Percentiles rank a stretch among this genome's conserved stretches.
Conservation (phyloP, 805 yeast genomes). For the Lachancea dasiensis region DNA sequence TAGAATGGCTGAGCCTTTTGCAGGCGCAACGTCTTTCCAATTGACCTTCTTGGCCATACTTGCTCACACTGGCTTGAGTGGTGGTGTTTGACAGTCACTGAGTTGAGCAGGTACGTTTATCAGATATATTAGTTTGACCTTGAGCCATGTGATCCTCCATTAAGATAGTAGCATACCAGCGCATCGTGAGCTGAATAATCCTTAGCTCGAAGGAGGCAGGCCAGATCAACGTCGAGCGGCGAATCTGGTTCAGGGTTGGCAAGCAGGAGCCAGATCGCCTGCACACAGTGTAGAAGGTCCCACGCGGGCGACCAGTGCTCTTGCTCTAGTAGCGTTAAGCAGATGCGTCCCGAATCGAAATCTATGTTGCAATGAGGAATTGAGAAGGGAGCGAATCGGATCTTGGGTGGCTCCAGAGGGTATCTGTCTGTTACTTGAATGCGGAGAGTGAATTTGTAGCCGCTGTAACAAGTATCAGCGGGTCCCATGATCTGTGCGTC, state of each 20-base stretch:
- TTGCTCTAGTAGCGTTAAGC: slow-evolving; percentile 55
- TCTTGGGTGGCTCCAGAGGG: slow-evolving; percentile 55
- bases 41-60: slow-evolving; percentile 6
- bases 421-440: slow-evolving; percentile 44
- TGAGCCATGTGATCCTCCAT: slow-evolving; percentile 9
- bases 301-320: slow-evolving; percentile 70
- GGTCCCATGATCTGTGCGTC: slow-evolving; percentile 47
- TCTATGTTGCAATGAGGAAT: slow-evolving; percentile 46
- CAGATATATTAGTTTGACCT: slow-evolving; percentile 3
- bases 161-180: slow-evolving; percentile 32
- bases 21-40: slow-evolving; percentile 33
- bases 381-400: slow-evolving; percentile 38
- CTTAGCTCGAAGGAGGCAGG: slow-evolving; percentile 48
- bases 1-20: slow-evolving; percentile 27
- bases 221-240: slow-evolving; percentile 66
- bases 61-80: not conserved
- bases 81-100: not conserved
- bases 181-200: slow-evolving; percentile 41
- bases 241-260: slow-evolving; percentile 66
- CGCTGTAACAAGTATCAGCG: slow-evolving; percentile 43
- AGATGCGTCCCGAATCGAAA: slow-evolving; percentile 58
- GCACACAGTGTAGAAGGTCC: slow-evolving; percentile 49
- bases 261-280: slow-evolving; percentile 52
- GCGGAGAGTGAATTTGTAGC: slow-evolving; percentile 46
- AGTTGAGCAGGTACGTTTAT: not conserved